These are phyloP conservation scores for Conticribra weissflogii DNA, from an alignment of 108 stramenopile genomes.

Conservation along the genomic window DNA sequence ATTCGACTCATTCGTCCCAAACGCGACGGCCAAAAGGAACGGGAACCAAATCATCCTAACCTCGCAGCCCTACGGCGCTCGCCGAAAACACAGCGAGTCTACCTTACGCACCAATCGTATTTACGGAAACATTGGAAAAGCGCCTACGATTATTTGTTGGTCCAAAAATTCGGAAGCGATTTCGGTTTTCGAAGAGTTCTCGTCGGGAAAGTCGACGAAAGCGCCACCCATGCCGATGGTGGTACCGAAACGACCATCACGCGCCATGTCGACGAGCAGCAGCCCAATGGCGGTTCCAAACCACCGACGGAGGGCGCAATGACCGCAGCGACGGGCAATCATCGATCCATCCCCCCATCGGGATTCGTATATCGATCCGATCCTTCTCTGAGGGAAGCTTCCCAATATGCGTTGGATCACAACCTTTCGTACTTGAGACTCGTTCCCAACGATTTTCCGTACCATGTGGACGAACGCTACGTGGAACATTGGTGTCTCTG, in stretches of 20 bases:
- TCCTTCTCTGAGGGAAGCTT: slow-evolving; percentile 40
- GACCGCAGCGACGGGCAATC: not conserved
- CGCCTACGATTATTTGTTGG: slow-evolving; percentile 44
- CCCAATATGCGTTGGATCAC: slow-evolving; percentile 22
- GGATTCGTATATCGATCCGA: slow-evolving; percentile 21
- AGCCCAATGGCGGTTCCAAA: not conserved
- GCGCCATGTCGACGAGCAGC: not conserved
- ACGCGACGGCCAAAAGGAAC: slow-evolving; percentile 10
- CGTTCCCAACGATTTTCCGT: slow-evolving; percentile 76
- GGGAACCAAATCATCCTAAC: slow-evolving; percentile 44
- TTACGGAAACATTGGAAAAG: slow-evolving; percentile 33
- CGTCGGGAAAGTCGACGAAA: no score
- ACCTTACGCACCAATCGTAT: slow-evolving; percentile 33
- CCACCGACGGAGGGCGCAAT: not conserved
- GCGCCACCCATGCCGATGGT: no score
- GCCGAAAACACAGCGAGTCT: slow-evolving; percentile 12
- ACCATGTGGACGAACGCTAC: slow-evolving; percentile 53
- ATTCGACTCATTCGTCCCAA: slow-evolving; percentile 25
- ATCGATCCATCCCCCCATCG: slow-evolving; percentile 7
- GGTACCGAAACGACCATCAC: no score
- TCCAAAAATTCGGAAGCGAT: slow-evolving; percentile 36
- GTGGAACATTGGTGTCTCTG: slow-evolving; percentile 82
- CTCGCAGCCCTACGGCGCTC: slow-evolving; percentile 38
- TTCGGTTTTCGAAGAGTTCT: slow-evolving; percentile 39
- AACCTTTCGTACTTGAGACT: slow-evolving; percentile 41